phyloP scores from a whole-genome alignment of 148 eudicot species.

The Camellia lanceoleosa region DNA sequence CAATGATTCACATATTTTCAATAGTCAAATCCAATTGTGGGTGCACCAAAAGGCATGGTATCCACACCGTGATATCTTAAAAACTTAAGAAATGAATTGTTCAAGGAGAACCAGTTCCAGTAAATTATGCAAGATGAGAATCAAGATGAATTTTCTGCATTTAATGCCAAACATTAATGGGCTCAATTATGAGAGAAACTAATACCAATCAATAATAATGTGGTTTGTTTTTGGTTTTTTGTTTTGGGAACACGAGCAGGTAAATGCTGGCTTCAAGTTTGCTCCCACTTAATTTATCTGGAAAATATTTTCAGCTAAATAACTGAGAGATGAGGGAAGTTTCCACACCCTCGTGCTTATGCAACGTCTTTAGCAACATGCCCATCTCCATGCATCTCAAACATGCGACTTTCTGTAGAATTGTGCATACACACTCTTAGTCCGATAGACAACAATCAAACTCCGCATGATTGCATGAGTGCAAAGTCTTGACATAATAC shows the following conservation, averaged over 20 bases:
- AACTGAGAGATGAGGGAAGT: background rate
- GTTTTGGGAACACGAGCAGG: background rate
- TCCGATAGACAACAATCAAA: conserved; percentile 44
- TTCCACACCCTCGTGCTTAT: background rate
- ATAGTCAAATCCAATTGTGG: no score
- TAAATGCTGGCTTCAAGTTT: background rate
- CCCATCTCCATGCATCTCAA: conserved; percentile 2
- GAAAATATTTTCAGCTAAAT: background rate
- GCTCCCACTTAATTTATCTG: background rate
- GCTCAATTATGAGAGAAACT: background rate
- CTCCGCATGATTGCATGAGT: conserved; percentile 34
- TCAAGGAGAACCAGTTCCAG: no score
- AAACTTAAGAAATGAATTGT: no score
- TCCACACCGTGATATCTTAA: no score
- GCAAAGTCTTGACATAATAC: conserved; percentile 45
- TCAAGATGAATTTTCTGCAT: background rate
- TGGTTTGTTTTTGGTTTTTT: background rate
- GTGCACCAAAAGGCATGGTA: no score
- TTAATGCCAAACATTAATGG: background rate
- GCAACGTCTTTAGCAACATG: background rate
- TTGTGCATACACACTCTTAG: conserved; percentile 48
- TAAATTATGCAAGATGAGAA: no score
- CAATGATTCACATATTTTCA: no score
- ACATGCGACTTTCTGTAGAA: conserved; percentile 27
- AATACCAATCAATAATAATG: background rate